These are phyloP conservation scores for Remersonia thermophila DNA, from an alignment of 2,329 filamentous ascomycete species.

Conservation along the genomic window DNA sequence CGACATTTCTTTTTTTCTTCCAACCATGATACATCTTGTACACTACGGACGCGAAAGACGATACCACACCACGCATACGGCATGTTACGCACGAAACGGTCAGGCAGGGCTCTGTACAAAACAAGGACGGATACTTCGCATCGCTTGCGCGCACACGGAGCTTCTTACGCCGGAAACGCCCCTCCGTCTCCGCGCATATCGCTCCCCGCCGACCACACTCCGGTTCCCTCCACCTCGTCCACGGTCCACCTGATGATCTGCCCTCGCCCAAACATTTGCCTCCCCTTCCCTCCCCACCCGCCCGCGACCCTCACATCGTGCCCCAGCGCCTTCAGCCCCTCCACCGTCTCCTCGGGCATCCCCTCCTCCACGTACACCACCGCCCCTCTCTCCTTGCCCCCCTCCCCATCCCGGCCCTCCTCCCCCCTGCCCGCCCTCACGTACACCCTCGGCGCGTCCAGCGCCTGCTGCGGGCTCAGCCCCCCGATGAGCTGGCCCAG, in stretches of 20 bases:
- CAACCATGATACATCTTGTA: no score
- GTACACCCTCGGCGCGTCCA: conserved; percentile 85
- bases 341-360: conserved; percentile 54
- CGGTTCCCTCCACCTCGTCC: conserved; percentile 53
- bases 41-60: no score
- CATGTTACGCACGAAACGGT: no score
- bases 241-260: conserved; percentile 72
- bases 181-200: conserved; percentile 77
- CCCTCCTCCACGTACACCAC: conserved; percentile 71
- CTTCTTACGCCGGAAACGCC: conserved; percentile 41
- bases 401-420: no score
- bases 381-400: conserved; percentile 46
- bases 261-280: conserved; percentile 69
- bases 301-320: conserved; percentile 59
- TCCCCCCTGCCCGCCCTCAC: conserved; percentile 13
- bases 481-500: conserved; percentile 79
- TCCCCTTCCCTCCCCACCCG: conserved; percentile 34
- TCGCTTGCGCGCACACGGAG: no score
- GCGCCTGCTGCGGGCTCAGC: conserved; percentile 70
- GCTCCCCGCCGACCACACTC: conserved; percentile 79
- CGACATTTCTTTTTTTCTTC: no score
- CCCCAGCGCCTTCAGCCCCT: conserved; percentile 55
- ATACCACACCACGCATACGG: no score
- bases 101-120: no score
- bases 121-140: no score